Evolutionary conservation across 768 basidiomycete species (phyloP), one percentile per base, ranked within the genome.

Genomic region (Podaxis sp.): DNA sequence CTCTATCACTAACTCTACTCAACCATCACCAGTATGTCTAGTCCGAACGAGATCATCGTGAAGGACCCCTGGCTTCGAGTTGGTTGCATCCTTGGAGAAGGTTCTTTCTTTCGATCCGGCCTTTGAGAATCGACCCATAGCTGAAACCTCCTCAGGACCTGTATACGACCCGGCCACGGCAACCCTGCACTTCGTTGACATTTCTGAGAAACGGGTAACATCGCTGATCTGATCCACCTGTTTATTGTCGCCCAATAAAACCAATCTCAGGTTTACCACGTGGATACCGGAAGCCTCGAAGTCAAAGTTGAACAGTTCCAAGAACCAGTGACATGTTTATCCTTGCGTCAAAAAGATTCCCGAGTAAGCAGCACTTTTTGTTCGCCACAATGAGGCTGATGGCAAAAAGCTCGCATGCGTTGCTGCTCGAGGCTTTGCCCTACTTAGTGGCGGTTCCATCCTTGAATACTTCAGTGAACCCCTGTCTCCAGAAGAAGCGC

Each of bases 181-280:
- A 9, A 79, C 75, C 25, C 69, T 90, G 40, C 88, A 90, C 72
- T 89, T 91, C 70, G 85, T 90, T 51, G 88, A 90, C 68, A 89
- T 89, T 54, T 71, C 75, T 37, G 79, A 82, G 64, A 76, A 78
- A 63, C 85, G 83, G 76, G 86, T 83, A 65, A 57, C 66, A 54
- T 53, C 41, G 41, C 24, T 46, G 27, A 41, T 58, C 46, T 59
- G 49, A 22, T 43, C 25, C 49, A 24, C 33, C 37, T 19, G 53
- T 52, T 27, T 25, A 25, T 33, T 52, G 27, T 59, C 33, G 59
- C 66, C 61, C 38, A 19, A 57, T 38, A 61, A 50, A 55, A 66
- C 64, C 29, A 58, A 40, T 49, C 17, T 55, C 27, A 87, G 86
- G 80, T 87, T 58, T 81, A 77, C 63, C 84, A 85, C 68, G 77